Evolutionary conservation across 2,329 filamentous ascomycete species (phyloP), one percentile per base, ranked within the genome.

Genomic region (Basipetospora sp.): DNA sequence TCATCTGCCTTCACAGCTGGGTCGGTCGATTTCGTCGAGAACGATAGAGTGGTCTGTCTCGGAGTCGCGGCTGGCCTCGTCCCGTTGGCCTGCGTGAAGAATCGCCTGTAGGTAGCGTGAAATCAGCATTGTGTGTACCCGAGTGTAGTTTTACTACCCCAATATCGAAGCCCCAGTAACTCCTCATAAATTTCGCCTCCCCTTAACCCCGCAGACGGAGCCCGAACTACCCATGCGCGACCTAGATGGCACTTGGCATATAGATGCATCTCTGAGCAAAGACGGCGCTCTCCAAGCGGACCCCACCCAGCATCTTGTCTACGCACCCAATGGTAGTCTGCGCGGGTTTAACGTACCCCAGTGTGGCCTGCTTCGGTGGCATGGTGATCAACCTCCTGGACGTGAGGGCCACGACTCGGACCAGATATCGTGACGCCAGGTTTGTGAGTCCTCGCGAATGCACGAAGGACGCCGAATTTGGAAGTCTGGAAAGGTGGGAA

Each of bases 331-430:
- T 62, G 48, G 77, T 84, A 53, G 69, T 74, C 65, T 88, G 82
- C 45, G 69, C 67, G 50, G 76, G 63, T 59, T 74, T 78, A 44
- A 88, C 85, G 63, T 90, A 93, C 86, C 83, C 83, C 57, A 93
- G 63, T 43, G 82, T 93, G 50, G 81, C 76, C 62, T 93, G 85
- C 55, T 83, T 86, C 31, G 62, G 62, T 47, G 64, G 62, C 61
- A 67, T 66, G 31, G 31, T 39, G 47, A 47, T 39, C 38, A 42
- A 37, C 30, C 42, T 32, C 34, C 42, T 47, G 37, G 36, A 25
- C 5, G 43, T 36, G 38, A 42, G 36, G 40, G 42, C 44, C 41
- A 43, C 44, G 42, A 45, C 43, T 43, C 46, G 46, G 43, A 52
- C 19, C 37, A 45, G 31, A 15, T 41, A 39, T 28, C 40, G 42